Conservation (phyloP, 352 stramenopile species). For the Globisporangium megalacanthum region DNA sequence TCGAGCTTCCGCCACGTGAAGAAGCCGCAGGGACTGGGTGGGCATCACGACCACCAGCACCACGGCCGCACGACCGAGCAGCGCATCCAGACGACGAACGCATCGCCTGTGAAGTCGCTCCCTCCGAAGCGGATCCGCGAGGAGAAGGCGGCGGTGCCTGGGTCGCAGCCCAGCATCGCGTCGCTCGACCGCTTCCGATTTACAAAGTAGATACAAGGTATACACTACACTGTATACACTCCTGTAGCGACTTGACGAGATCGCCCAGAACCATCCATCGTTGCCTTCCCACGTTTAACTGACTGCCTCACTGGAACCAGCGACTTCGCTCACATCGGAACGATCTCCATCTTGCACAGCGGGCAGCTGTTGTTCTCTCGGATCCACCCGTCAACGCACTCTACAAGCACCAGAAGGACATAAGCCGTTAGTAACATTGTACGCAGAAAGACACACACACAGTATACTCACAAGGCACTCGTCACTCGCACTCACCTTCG, state of each 20-base stretch:
- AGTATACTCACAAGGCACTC: background rate
- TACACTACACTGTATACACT: background rate
- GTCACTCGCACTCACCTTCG: constrained; percentile 28
- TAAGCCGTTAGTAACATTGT: background rate
- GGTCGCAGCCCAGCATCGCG: background rate
- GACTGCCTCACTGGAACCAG: too few species aligned
- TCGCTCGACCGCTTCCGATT: constrained; percentile 21
- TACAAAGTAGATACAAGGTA: constrained; percentile 10
- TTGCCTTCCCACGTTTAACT: too few species aligned
- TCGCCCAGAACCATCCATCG: background rate
- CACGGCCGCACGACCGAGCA: constrained; percentile 3
- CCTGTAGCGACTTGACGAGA: too few species aligned
- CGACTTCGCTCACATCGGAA: constrained; percentile 14
- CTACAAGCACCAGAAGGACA: constrained; percentile 15
- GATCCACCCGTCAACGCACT: constrained; percentile 67
- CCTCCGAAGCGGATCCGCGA: too few species aligned
- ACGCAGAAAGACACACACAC: background rate
- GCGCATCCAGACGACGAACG: constrained; percentile 12
- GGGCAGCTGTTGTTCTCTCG: constrained; percentile 77
- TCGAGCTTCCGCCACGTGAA: constrained; percentile 5
- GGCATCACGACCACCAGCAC: background rate
- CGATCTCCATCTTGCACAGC: constrained; percentile 66
- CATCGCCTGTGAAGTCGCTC: background rate
- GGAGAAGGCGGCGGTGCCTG: background rate
- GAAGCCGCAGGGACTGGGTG: constrained; percentile 1